These are phyloP conservation scores for Metschnikowia lunata DNA, from an alignment of 805 yeast species.

Conservation along the genomic window DNA sequence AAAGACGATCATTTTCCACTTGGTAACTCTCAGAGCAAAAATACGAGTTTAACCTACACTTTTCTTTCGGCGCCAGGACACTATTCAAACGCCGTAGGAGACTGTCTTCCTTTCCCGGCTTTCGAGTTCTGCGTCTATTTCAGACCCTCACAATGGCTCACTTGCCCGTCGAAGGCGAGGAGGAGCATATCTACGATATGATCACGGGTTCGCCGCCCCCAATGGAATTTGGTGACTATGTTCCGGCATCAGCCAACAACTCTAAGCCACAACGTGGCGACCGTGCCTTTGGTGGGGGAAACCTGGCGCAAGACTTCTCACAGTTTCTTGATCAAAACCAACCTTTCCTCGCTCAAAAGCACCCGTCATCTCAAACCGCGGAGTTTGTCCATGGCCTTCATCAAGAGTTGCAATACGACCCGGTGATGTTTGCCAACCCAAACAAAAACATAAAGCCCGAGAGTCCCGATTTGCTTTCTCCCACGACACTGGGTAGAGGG, in stretches of 20 bases:
- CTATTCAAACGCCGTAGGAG: too few species aligned
- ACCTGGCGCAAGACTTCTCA: slow-evolving; percentile 1
- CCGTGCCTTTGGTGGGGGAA: background rate
- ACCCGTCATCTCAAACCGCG: background rate
- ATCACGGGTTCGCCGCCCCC: slow-evolving; percentile 29
- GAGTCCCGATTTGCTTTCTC: slow-evolving; percentile 18
- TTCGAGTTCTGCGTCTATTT: background rate
- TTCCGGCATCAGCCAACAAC: background rate
- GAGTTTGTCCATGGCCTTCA: background rate
- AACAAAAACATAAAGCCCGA: slow-evolving; percentile 9
- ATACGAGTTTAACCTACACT: too few species aligned
- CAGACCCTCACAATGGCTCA: slow-evolving; percentile 8
- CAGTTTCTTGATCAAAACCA: slow-evolving; percentile 4
- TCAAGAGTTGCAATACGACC: slow-evolving; percentile 2
- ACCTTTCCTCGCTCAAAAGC: background rate
- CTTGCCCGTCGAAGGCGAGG: slow-evolving; percentile 6
- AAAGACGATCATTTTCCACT: too few species aligned
- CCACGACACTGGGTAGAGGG: slow-evolving; percentile 7
- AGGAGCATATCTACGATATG: slow-evolving; percentile 27
- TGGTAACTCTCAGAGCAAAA: too few species aligned
- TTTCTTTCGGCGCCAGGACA: too few species aligned
- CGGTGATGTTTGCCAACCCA: slow-evolving; percentile 11
- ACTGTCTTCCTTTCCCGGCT: background rate
- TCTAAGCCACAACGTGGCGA: background rate
- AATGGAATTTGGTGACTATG: slow-evolving; percentile 5